Evolutionary conservation across 2,329 filamentous ascomycete species (phyloP).

Genomic region (Beauveria caledonica): DNA sequence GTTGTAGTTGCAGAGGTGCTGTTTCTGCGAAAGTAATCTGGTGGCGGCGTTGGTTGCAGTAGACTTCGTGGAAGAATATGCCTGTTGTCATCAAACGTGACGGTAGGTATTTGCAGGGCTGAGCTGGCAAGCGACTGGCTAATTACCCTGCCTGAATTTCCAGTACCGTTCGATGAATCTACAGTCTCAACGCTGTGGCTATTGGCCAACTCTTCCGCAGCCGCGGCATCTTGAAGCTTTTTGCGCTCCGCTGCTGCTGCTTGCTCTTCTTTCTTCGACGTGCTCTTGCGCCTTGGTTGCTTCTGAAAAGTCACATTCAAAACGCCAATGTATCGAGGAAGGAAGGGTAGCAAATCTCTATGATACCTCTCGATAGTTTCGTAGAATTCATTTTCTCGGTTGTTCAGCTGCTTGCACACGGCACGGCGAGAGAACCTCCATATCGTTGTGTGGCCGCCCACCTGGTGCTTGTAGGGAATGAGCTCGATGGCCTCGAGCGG

Average conservation of each 20-base stretch:
- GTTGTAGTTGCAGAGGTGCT: constrained; percentile 21
- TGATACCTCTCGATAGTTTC: constrained; percentile 90
- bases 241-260: constrained; percentile 28
- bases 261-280: constrained; percentile 41
- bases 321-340: constrained; percentile 95
- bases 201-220: constrained; percentile 13
- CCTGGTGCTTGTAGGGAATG: constrained; percentile 95
- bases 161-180: not conserved
- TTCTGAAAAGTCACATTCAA: constrained; percentile 94
- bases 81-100: constrained; percentile 87
- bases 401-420: constrained; percentile 97
- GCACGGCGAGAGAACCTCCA: constrained; percentile 93
- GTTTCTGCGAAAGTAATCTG: constrained; percentile 24
- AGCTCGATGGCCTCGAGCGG: constrained; percentile 88
- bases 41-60: constrained; percentile 51
- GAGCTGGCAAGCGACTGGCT: constrained; percentile 68
- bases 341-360: constrained; percentile 79
- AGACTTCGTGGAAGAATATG: constrained; percentile 86
- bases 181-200: constrained; percentile 6
- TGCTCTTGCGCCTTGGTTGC: constrained; percentile 57
- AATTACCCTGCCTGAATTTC: constrained; percentile 36
- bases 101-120: constrained; percentile 67
- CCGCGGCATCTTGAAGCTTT: constrained; percentile 24
- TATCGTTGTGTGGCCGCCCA: constrained; percentile 91
- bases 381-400: constrained; percentile 97